Percentiles rank a stretch among this genome's conserved stretches.
Evolutionary conservation across 2,329 filamentous ascomycete species (phyloP).

Genomic region (Blumeria hordei): DNA sequence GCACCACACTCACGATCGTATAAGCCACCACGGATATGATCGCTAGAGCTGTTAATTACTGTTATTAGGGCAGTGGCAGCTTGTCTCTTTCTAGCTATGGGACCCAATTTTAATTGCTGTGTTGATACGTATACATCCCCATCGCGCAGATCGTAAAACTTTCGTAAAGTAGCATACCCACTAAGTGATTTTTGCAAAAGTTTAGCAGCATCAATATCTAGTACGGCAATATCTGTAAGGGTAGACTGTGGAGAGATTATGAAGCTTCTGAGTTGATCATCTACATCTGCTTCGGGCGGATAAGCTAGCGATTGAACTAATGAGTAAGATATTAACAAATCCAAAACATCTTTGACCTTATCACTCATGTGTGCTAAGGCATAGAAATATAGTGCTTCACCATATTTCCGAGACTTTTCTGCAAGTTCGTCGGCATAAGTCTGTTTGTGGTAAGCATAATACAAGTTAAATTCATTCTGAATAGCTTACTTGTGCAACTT

Average conservation of each 20-base stretch:
- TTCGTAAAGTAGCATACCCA: slow-evolving; percentile 75
- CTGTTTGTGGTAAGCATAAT: slow-evolving; percentile 23
- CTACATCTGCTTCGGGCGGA: slow-evolving; percentile 46
- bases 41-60: slow-evolving; percentile 66
- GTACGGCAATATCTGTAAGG: slow-evolving; percentile 44
- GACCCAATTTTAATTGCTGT: slow-evolving; percentile 16
- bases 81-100: slow-evolving; percentile 38
- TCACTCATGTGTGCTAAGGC: slow-evolving; percentile 54
- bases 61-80: slow-evolving; percentile 53
- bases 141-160: slow-evolving; percentile 78
- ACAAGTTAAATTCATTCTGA: not conserved
- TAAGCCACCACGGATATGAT: slow-evolving; percentile 75
- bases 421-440: slow-evolving; percentile 62
- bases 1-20: slow-evolving; percentile 62
- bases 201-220: slow-evolving; percentile 60
- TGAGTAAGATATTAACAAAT: slow-evolving; percentile 68
- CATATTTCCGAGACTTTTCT: slow-evolving; percentile 51
- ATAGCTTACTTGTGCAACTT: slow-evolving; percentile 47
- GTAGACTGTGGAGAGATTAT: slow-evolving; percentile 48
- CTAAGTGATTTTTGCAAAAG: slow-evolving; percentile 68
- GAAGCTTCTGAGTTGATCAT: slow-evolving; percentile 44
- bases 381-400: slow-evolving; percentile 75
- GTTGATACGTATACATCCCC: slow-evolving; percentile 22
- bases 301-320: slow-evolving; percentile 66
- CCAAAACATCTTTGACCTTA: slow-evolving; percentile 67